These are phyloP conservation scores for Andrographis paniculata DNA, from an alignment of 305 asterid genomes.

Conservation along the genomic window DNA sequence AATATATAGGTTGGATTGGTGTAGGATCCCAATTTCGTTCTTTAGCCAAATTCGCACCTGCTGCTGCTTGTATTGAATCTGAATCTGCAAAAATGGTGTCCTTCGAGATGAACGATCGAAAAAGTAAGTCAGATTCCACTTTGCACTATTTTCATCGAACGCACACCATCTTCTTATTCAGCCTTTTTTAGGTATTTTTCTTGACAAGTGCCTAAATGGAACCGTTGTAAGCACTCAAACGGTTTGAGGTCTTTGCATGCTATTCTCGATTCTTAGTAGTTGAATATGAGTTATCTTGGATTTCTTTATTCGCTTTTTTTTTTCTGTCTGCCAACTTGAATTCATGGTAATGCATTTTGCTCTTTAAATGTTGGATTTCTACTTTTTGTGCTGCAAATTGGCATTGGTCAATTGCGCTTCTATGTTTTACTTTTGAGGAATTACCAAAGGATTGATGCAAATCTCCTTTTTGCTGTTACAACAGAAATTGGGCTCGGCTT, in stretches of 20 bases:
- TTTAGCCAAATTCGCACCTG: not conserved
- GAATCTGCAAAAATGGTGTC: constrained; percentile 41
- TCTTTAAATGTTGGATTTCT: not conserved
- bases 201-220: too few relatives aligned
- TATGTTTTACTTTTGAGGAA: too few relatives aligned
- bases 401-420: too few relatives aligned
- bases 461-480: constrained; percentile 12
- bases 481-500: constrained; percentile 91
- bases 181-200: constrained; percentile 1
- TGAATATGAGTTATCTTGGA: too few relatives aligned
- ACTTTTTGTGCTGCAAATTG: too few relatives aligned
- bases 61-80: not conserved
- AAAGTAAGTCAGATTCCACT: constrained; percentile 36
- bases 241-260: too few relatives aligned
- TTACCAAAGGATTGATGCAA: not conserved
- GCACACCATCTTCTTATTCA: too few relatives aligned
- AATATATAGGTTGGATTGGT: not conserved
- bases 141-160: not conserved
- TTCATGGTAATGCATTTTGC: not conserved
- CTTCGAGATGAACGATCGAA: constrained; percentile 78
- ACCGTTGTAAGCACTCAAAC: too few relatives aligned
- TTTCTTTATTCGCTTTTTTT: too few relatives aligned
- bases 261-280: too few relatives aligned
- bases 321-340: too few relatives aligned
- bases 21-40: too few relatives aligned